A percentile compares a stretch with the other conserved stretches of the same genome.
Conservation (phyloP, 805 yeast species). For the Candida odintsovae region DNA sequence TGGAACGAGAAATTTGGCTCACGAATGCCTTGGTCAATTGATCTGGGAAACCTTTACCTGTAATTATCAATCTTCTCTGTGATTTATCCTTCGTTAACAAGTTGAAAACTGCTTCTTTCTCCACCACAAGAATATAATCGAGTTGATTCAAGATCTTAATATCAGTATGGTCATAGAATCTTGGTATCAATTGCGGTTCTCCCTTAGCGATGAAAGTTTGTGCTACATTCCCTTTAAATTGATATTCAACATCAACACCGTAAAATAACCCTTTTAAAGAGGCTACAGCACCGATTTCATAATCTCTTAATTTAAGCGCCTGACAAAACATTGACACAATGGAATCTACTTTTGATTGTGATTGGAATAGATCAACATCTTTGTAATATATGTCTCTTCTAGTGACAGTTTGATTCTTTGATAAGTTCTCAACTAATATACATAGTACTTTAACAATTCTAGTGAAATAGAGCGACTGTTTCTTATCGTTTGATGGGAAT, state of each 20-base stretch:
- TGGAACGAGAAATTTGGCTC: slow-evolving; percentile 17
- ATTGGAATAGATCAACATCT: slow-evolving; percentile 47
- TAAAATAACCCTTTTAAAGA: slow-evolving; percentile 58
- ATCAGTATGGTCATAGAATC: slow-evolving; percentile 22
- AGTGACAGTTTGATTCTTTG: slow-evolving; percentile 21
- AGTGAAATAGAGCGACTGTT: slow-evolving; percentile 8
- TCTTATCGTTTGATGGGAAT: slow-evolving; percentile 12
- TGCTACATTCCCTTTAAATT: slow-evolving; percentile 1
- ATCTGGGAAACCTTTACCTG: slow-evolving; percentile 74
- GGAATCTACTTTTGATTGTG: slow-evolving; percentile 38
- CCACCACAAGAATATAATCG: slow-evolving; percentile 37
- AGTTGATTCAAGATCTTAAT: slow-evolving; percentile 4
- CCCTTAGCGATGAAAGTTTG: slow-evolving; percentile 4
- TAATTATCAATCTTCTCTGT: slow-evolving; percentile 33
- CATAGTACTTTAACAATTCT: slow-evolving; percentile 10
- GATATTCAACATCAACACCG: slow-evolving; percentile 26
- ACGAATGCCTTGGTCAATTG: slow-evolving; percentile 43
- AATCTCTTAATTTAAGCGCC: slow-evolving; percentile 35
- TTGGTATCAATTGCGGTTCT: slow-evolving; percentile 32
- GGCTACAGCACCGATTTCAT: slow-evolving; percentile 42
- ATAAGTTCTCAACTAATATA: slow-evolving; percentile 15
- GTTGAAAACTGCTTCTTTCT: slow-evolving; percentile 48
- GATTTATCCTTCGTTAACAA: slow-evolving; percentile 20
- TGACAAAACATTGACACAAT: slow-evolving; percentile 34
- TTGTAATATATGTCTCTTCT: slow-evolving; percentile 58